Evolutionary conservation across 192 early-diverging fungal species (phyloP), one percentile per base, ranked within the genome.

Genomic region (Paraglomus brasilianum): DNA sequence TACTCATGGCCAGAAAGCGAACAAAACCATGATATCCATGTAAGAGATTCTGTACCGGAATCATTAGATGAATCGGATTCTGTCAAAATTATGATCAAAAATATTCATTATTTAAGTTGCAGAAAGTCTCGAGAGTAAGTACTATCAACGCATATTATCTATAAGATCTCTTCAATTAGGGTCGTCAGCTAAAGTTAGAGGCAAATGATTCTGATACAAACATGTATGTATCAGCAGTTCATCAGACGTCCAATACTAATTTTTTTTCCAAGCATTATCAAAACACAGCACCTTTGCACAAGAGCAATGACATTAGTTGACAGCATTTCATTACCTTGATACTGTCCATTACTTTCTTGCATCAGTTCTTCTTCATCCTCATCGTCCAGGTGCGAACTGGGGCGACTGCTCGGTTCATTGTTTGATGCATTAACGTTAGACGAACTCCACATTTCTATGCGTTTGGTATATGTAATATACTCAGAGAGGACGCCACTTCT

Each of bases 21-120:
- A 75, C 87, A 86, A 74, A 88, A 92, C 90, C 90, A 92, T 17
- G 82, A 81, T 53, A 92, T 89, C 90, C 90, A 92, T 17, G 85
- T 82, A 72, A 83, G 72, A 13, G 75, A 72, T 48, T 83, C 77
- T n/a, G 83, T 81, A 13, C 77, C 82, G 44, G 74, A 72, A 43
- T 83, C 82, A 39, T 81, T 77, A 17, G 79, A 75, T 45, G 73
- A 71, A 40, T 83, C 81, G 22, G 81, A 74, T 42, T 76, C 80
- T 10, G 39, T 21, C 36, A 50, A 55, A 66, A 14, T 8, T 17
- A 56, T n/a, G 11, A 46, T 14, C 5, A 15, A 64, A 15, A 47
- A 44, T 10, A 0, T 24, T 40, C 42, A 7, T 39, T n/a, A 13
- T 15, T 11, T 42, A 43, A 22, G 52, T 55, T 14, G 30, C 14